Percentiles rank a stretch among this genome's conserved stretches.
phyloP scores from a whole-genome alignment of 225 moss, liverwort and hornwort genomes.

The Climacium dendroides region DNA sequence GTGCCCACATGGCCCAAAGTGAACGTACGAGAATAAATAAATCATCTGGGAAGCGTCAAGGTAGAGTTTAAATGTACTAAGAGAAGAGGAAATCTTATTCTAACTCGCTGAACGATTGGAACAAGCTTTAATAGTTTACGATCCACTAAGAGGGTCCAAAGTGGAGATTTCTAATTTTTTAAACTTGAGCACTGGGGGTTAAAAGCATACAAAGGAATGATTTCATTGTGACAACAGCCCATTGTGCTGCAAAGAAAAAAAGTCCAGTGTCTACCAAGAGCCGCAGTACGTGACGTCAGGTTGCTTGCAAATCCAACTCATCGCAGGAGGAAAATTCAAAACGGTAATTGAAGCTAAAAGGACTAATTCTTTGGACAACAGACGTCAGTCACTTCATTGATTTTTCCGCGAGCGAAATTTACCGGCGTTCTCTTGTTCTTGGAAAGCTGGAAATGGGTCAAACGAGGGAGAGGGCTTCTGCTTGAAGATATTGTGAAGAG shows the following conservation, averaged over 20 bases:
- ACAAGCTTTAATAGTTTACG: not conserved
- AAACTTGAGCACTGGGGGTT: not conserved
- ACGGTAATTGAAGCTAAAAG: not conserved
- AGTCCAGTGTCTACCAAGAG: not conserved
- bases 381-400: not conserved
- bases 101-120: not conserved
- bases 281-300: not conserved
- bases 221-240: not conserved
- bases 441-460: slow-evolving; percentile 57
- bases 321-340: not conserved
- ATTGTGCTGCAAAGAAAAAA: not conserved
- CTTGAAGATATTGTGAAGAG: slow-evolving; percentile 14
- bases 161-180: not conserved
- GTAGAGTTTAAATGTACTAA: not conserved
- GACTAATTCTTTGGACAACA: not conserved
- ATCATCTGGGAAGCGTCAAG: not conserved
- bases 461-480: slow-evolving; percentile 31
- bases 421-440: slow-evolving; percentile 14
- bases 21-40: not conserved
- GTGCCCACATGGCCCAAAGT: not conserved
- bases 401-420: not conserved
- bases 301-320: not conserved
- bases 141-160: not conserved
- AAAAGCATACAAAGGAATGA: not conserved
- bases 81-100: not conserved